These are phyloP conservation scores for Leucocoprinus leucothites DNA, from an alignment of 768 basidiomycete species.

Conservation along the genomic window DNA sequence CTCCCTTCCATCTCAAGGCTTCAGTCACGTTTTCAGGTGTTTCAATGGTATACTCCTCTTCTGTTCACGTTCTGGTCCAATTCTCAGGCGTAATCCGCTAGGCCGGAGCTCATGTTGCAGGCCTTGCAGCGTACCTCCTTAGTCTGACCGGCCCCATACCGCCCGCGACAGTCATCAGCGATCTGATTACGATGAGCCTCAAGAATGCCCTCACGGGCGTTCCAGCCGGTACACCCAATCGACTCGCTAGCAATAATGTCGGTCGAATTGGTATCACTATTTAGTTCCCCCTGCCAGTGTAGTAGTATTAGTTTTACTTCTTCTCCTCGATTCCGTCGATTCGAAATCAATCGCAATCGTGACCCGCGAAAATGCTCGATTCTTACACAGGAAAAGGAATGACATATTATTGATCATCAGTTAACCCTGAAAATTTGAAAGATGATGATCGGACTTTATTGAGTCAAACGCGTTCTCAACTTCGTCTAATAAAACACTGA, in stretches of 20 bases:
- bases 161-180: neutral
- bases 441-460: no score
- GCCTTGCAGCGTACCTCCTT: conserved; percentile 15
- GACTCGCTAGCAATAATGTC: conserved; percentile 6
- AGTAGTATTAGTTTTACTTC: no score
- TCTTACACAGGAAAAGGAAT: no score
- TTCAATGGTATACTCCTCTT: conserved; percentile 2
- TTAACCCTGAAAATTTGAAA: no score
- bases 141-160: conserved; percentile 9
- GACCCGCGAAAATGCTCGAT: no score
- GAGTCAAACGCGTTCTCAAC: no score
- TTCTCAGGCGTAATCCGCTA: neutral
- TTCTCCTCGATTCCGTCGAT: no score
- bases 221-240: conserved; percentile 10
- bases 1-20: conserved; percentile 4
- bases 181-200: conserved; percentile 7
- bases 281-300: neutral
- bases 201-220: conserved; percentile 13
- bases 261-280: neutral
- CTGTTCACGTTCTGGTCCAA: neutral
- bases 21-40: conserved; percentile 9
- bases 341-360: no score
- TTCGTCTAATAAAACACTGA: no score
- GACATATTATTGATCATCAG: no score
- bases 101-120: conserved; percentile 17